Evolutionary conservation across 805 yeast species (phyloP).

Genomic region (Priceomyces melissophilus): DNA sequence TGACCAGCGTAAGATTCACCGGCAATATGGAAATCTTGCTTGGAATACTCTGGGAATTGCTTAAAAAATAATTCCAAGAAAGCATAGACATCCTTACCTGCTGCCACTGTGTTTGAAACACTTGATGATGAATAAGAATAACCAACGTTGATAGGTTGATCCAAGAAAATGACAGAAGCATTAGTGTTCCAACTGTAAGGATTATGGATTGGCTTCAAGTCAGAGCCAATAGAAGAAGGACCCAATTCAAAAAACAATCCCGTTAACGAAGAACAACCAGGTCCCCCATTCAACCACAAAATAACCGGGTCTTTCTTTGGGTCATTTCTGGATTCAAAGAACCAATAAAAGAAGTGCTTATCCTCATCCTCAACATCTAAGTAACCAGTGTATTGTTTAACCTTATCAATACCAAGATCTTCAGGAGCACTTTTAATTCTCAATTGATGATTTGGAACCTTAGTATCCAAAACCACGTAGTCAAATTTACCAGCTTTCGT

Average conservation of each 20-base stretch:
- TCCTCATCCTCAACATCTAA: constrained; percentile 78
- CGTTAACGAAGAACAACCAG: constrained; percentile 33
- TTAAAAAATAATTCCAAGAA: constrained; percentile 36
- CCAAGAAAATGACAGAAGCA: constrained; percentile 41
- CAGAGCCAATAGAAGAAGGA: constrained; percentile 26
- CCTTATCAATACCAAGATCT: constrained; percentile 73
- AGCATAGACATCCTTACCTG: constrained; percentile 34
- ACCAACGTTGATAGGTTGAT: constrained; percentile 35
- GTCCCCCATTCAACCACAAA: constrained; percentile 36
- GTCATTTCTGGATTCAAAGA: constrained; percentile 43
- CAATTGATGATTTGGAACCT: constrained; percentile 49
- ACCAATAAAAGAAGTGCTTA: constrained; percentile 46
- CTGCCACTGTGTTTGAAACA: constrained; percentile 29
- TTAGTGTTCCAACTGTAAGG: constrained; percentile 31
- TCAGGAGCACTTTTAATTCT: constrained; percentile 62
- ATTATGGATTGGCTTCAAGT: constrained; percentile 26
- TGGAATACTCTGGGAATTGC: constrained; percentile 30
- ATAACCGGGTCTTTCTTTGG: constrained; percentile 34
- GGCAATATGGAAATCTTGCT: constrained; percentile 32
- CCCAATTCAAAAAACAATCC: constrained; percentile 37
- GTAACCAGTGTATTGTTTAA: constrained; percentile 82
- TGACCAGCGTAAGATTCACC: constrained; percentile 48
- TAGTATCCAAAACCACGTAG: constrained; percentile 33
- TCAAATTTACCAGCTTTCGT: constrained; percentile 31
- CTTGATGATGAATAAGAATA: constrained; percentile 30